Percentiles rank a stretch among this genome's conserved stretches.
These are phyloP conservation scores for Dioscorea cayenensis DNA, from an alignment of 116 monocot species.

Conservation along the genomic window DNA sequence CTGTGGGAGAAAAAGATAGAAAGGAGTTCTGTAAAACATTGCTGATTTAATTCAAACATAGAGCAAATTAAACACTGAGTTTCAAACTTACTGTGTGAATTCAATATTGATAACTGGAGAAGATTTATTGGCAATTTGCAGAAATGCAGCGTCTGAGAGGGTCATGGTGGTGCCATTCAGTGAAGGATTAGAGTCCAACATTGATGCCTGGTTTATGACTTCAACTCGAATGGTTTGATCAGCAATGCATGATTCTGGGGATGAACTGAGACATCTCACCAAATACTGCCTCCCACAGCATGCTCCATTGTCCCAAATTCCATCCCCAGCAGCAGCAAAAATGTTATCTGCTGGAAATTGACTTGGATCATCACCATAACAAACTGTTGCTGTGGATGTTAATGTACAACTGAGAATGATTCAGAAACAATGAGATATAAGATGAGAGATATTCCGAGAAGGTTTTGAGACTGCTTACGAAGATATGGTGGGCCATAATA, in stretches of 20 bases:
- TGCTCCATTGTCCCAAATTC: constrained; percentile 58
- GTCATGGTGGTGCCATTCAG: constrained; percentile 26
- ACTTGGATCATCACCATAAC: constrained; percentile 24
- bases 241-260: constrained; percentile 21
- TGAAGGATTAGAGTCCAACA: constrained; percentile 20
- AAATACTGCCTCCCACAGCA: constrained; percentile 49
- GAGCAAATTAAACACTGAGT: too few species aligned
- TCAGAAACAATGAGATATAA: neutral
- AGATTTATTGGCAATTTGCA: constrained; percentile 13
- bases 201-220: constrained; percentile 30
- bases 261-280: constrained; percentile 44
- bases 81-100: constrained; percentile 28
- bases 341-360: constrained; percentile 43
- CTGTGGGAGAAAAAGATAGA: too few species aligned
- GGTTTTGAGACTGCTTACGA: constrained; percentile 26
- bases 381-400: constrained; percentile 29
- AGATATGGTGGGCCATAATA: constrained; percentile 50
- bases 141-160: constrained; percentile 23
- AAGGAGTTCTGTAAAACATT: too few species aligned
- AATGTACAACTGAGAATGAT: neutral
- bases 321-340: constrained; percentile 56
- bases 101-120: constrained; percentile 39
- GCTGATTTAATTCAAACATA: too few species aligned
- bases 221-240: constrained; percentile 20
- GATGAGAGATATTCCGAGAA: neutral